phyloP scores from a whole-genome alignment of 116 monocot species.

The Zostera marina region DNA sequence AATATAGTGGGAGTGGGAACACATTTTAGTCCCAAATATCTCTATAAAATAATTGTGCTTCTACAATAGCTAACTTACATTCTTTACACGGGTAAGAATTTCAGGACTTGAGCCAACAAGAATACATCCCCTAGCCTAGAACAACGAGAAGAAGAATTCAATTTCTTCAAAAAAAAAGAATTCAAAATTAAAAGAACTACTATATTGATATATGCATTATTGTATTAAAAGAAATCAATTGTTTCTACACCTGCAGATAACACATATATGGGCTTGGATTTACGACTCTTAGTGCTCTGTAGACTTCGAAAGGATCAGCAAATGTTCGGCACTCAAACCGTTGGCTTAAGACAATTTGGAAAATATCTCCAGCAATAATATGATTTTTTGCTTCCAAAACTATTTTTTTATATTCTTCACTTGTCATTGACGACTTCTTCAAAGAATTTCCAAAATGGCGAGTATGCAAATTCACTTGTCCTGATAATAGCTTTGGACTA shows the following conservation, averaged over 20 bases:
- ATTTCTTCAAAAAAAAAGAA: too few species aligned
- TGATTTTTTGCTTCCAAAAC: conserved; percentile 84
- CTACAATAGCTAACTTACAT: conserved; percentile 12
- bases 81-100: conserved; percentile 58
- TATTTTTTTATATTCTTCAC: conserved; percentile 64
- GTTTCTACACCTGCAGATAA: conserved; percentile 52
- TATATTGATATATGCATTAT: neutral
- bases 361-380: conserved; percentile 90
- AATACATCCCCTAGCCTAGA: conserved; percentile 71
- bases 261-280: conserved; percentile 98
- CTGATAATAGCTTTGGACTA: conserved; percentile 59
- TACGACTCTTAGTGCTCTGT: conserved; percentile 78
- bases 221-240: neutral
- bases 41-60: neutral
- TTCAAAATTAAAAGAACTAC: neutral
- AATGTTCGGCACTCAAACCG: conserved; percentile 85
- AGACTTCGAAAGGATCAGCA: conserved; percentile 94
- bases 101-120: conserved; percentile 72
- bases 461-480: conserved; percentile 58
- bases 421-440: conserved; percentile 65
- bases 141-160: conserved; percentile 3
- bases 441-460: conserved; percentile 44
- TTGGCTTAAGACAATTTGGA: conserved; percentile 94
- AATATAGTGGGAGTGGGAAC: neutral
- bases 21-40: too few species aligned